Base-by-base conservation (phyloP, 1,139 yeast genomes). In the Hansenula anomala region DNA sequence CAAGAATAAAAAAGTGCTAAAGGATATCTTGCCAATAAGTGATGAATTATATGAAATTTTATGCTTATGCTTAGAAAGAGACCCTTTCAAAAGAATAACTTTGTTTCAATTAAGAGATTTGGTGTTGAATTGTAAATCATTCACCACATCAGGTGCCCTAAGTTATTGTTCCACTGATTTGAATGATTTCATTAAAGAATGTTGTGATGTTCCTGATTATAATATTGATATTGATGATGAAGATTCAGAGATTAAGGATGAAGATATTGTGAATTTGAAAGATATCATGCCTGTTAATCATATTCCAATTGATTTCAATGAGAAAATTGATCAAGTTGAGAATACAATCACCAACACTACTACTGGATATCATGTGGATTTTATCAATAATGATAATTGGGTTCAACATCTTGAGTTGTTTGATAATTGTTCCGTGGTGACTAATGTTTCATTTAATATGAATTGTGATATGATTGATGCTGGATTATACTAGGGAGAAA, bases 81-180 rank as follows among this genome's bases (percentile, higher is more conserved):
- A 82, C 52, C 95, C 95, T 13, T 69, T 67, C 52, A 73, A 74
- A 33, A 73, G 96, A 53, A 74, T 80, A 4, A 54, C 73, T 5
- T 62, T 86, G 37, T 55, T 65, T 19, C 66, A 69, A 25, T 69
- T 87, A 18, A 54, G 56, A 44, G 49, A 54, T 1, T 22, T 46
- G 14, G 45, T 52, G 2, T 18, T 46, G 7, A 31, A 38, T 4
- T 49, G 55, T 30, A 28, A 36, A 7, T 31, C 41, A 3, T 52
- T 53, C 33, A 51, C 56, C 9, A 41, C 36, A 5, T 24, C 36
- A 5, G 56, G 55, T 6, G 45, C 52, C 25, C 36, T 52, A 36
- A 23, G 28, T 17, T 2, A 7, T 2, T 32, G 34, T 12, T 32
- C 28, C 5, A 24, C 28, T 8, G 23, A 32, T 3, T 7, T 32